Evolutionary conservation across 495 filamentous ascomycete genomes (phyloP), one percentile per base, ranked within the genome.

Genomic region (Penicillium roqueforti): DNA sequence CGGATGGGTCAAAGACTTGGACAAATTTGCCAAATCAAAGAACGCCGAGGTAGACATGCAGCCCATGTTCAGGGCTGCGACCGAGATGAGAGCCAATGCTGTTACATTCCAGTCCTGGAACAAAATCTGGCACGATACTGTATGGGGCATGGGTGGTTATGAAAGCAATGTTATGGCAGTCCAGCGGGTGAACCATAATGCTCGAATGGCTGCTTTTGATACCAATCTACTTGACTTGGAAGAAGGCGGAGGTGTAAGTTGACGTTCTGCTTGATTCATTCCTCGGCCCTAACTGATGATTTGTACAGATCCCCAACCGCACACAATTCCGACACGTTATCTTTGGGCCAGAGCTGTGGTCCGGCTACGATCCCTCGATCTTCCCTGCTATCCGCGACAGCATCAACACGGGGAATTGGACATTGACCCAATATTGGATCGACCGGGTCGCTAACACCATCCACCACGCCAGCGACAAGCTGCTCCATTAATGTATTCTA

Each of bases 261-360:
- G 13, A 28, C 25, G 32, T 47, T 47, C 38, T 20, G 0, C 20
- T 25, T 28, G 11, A 25, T 38, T 43, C 4, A 8, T 20, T 25
- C 6, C 19, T 22, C 2, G 31, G 19, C n/a, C 28, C 25, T 31
- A 40, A 49, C 61, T 66, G 51, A 65, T 25, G 28, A n/a, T 22
- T n/a, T 31, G 23, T 39, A 13, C 55, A 93, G 87, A 76, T 96
- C 25, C 91, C 90, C 28, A 88, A 89, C 63, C 83, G 93, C 55
- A 88, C 88, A 22, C 95, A 97, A 73, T 98, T 90, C 77, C 96
- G 93, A 67, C 95, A 98, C 72, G 81, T 96, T 61, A 58, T 98
- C 46, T 93, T 89, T 61, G 91, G 85, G 0, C 93, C 93, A 13
- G 82, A 90, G 64, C 71, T 81, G 6, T 92, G 90, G 88, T 84